phyloP scores from a whole-genome alignment of 2,329 filamentous ascomycete genomes.

The Cladobotryum mycophilum region DNA sequence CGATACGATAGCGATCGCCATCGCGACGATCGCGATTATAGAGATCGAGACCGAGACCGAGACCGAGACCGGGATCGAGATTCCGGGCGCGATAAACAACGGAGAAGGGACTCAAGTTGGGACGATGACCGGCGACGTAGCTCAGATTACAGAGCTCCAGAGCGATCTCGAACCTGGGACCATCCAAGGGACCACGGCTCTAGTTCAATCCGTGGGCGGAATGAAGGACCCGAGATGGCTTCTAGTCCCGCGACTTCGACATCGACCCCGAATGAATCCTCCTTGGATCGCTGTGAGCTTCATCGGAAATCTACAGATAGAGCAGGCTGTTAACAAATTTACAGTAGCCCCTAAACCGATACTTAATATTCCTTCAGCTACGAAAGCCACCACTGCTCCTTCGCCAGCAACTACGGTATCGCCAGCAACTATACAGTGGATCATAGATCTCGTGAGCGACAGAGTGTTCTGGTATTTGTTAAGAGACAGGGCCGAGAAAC shows the following conservation, averaged over 20 bases:
- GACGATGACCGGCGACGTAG: neutral
- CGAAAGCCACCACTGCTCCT: neutral
- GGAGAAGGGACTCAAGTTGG: neutral
- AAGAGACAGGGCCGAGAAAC: slow-evolving; percentile 14
- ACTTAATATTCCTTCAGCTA: neutral
- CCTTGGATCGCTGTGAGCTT: neutral
- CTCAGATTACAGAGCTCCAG: neutral
- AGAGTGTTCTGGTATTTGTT: slow-evolving; percentile 16
- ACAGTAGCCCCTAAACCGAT: neutral
- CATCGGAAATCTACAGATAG: neutral
- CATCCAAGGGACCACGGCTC: neutral
- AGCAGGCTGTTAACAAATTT: neutral
- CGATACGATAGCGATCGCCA: no score
- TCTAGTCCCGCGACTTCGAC: neutral
- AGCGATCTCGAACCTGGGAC: slow-evolving; percentile 2
- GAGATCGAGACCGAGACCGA: no score
- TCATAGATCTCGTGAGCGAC: slow-evolving; percentile 20
- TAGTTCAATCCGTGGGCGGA: neutral
- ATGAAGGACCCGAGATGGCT: neutral
- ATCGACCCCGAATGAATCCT: neutral
- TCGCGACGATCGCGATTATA: no score
- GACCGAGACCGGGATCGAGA: no score
- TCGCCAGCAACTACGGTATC: neutral
- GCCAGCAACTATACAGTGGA: slow-evolving; percentile 6
- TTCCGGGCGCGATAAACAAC: no score